These are phyloP conservation scores for Diaporthe sp. DNA, from an alignment of 2,329 filamentous ascomycete genomes.

Conservation along the genomic window DNA sequence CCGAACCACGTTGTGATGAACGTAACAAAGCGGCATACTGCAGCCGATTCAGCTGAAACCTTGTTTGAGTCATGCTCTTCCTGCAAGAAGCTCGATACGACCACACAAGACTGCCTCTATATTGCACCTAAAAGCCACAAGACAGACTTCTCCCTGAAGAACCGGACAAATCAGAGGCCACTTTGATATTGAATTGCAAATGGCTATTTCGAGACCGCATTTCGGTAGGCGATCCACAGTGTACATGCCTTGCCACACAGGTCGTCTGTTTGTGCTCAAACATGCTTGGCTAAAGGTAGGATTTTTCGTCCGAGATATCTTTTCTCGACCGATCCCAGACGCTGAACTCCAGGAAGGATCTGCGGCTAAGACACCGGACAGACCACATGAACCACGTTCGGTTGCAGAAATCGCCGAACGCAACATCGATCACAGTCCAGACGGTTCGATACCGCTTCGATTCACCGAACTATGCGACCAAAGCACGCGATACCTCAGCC, in stretches of 20 bases:
- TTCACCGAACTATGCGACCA: background rate
- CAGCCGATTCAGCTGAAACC: conserved; percentile 18
- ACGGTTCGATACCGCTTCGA: background rate
- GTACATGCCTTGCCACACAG: background rate
- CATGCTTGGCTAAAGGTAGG: background rate
- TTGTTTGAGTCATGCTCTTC: conserved; percentile 15
- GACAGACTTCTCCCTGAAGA: background rate
- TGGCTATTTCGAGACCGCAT: background rate
- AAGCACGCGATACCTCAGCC: background rate
- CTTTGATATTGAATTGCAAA: background rate
- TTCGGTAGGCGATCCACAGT: background rate
- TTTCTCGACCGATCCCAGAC: background rate
- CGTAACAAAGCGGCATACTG: background rate
- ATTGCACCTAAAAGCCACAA: background rate
- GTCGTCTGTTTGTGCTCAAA: background rate
- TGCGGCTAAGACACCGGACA: background rate
- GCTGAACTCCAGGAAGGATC: background rate
- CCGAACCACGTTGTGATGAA: conserved; percentile 12
- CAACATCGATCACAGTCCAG: background rate
- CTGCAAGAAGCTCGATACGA: background rate
- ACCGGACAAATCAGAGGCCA: background rate
- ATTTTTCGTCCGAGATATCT: background rate
- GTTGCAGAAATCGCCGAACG: conserved; percentile 6
- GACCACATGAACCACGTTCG: background rate
- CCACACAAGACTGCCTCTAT: background rate